phyloP scores from a whole-genome alignment of 176 grass and related monocot species.

The Tillandsia fasciculata region DNA sequence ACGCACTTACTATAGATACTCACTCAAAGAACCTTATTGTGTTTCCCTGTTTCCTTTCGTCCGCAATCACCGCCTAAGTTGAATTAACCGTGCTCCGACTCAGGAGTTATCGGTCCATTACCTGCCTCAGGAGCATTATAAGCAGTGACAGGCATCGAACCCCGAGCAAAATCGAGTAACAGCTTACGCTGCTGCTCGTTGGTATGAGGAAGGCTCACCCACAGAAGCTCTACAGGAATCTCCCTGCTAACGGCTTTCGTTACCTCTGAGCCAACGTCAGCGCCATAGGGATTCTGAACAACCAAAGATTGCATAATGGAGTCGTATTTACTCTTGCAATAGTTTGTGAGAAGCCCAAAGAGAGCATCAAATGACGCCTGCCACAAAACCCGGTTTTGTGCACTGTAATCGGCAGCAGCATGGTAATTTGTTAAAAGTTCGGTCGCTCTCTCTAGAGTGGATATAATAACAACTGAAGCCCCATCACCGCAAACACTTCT shows the following conservation, averaged over 20 bases:
- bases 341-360: slow-evolving; percentile 51
- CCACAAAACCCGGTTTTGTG: slow-evolving; percentile 46
- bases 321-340: slow-evolving; percentile 68
- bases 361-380: slow-evolving; percentile 78
- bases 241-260: slow-evolving; percentile 12
- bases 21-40: neutral
- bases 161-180: slow-evolving; percentile 24
- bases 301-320: slow-evolving; percentile 25
- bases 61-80: no score
- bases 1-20: neutral
- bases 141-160: slow-evolving; percentile 1
- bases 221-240: slow-evolving; percentile 17
- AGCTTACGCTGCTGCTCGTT: slow-evolving; percentile 21
- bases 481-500: slow-evolving; percentile 55
- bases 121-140: neutral
- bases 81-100: neutral
- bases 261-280: slow-evolving; percentile 19
- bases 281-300: slow-evolving; percentile 10
- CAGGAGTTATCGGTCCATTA: neutral
- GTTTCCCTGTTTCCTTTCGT: neutral
- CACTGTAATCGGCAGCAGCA: slow-evolving; percentile 30
- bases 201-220: slow-evolving; percentile 23
- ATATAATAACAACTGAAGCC: slow-evolving; percentile 60
- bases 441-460: slow-evolving; percentile 55
- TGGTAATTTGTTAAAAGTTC: slow-evolving; percentile 45